Conservation (phyloP, 2,329 filamentous ascomycete species). For the Penicillium brevicompactum region DNA sequence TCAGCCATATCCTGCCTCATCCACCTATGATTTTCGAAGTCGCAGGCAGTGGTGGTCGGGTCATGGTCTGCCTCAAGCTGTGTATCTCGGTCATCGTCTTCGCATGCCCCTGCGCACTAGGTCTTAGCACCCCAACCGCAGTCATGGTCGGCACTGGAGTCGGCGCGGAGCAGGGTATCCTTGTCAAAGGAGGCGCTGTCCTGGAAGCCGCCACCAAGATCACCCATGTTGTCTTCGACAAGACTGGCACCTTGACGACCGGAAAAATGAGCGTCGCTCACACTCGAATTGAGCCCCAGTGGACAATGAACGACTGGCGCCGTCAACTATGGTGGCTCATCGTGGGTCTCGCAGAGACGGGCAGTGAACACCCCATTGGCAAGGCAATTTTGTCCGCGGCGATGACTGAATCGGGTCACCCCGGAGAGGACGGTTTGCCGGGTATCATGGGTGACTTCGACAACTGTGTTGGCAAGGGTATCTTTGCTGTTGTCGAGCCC, state of each 20-base stretch:
- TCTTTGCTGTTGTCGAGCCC: constrained; percentile 80
- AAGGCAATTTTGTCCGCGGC: constrained; percentile 78
- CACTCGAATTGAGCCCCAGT: constrained; percentile 65
- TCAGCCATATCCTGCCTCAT: constrained; percentile 80
- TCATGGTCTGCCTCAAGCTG: constrained; percentile 96
- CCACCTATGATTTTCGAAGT: constrained; percentile 88
- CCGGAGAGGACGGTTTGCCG: constrained; percentile 72
- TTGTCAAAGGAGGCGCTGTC: constrained; percentile 95
- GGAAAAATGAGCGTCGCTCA: constrained; percentile 93
- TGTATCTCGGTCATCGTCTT: constrained; percentile 99
- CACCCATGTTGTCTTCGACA: constrained; percentile 88
- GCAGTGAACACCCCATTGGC: constrained; percentile 95
- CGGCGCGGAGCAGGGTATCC: constrained; percentile 90
- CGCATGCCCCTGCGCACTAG: constrained; percentile 95
- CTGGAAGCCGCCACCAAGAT: constrained; percentile 89
- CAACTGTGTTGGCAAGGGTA: constrained; percentile 79
- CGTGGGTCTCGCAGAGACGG: constrained; percentile 91
- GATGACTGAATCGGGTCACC: constrained; percentile 73
- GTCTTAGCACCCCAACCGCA: constrained; percentile 90
- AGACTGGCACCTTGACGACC: constrained; percentile 91
- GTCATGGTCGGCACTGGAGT: constrained; percentile 99
- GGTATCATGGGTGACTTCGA: constrained; percentile 85
- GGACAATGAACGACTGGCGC: constrained; percentile 69
- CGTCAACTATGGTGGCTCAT: constrained; percentile 90
- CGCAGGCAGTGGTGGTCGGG: constrained; percentile 78